Evolutionary conservation across 257 asterid species (phyloP).

Genomic region (Phtheirospermum japonicum): DNA sequence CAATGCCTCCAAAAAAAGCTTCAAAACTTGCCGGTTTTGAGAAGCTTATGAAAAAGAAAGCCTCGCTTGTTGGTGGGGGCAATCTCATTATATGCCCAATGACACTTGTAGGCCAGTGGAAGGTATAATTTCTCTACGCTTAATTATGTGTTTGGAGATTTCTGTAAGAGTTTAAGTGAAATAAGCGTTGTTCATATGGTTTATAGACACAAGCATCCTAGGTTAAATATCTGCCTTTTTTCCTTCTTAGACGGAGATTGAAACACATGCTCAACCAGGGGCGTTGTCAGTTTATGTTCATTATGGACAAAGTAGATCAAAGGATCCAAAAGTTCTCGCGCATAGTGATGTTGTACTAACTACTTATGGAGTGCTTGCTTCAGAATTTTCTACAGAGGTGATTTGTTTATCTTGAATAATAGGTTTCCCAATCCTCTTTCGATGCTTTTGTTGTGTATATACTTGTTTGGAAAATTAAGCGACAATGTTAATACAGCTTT

Average conservation of each 20-base stretch:
- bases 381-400: conserved; percentile 89
- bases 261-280: conserved; percentile 82
- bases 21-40: conserved; percentile 57
- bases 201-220: conserved; percentile 3
- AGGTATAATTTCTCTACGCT: conserved; percentile 48
- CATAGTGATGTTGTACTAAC: conserved; percentile 85
- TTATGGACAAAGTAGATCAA: conserved; percentile 89
- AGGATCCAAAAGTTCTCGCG: conserved; percentile 70
- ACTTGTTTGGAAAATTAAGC: neutral
- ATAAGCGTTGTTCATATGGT: conserved; percentile 12
- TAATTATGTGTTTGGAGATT: conserved; percentile 18
- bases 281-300: conserved; percentile 73
- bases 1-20: conserved; percentile 47
- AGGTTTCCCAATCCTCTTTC: conserved; percentile 12
- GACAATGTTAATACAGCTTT: conserved; percentile 6
- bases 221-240: conserved; percentile 30
- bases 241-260: conserved; percentile 72
- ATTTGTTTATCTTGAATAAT: conserved; percentile 25
- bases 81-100: conserved; percentile 90
- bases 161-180: conserved; percentile 25
- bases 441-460: conserved; percentile 9
- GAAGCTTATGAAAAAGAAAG: conserved; percentile 58
- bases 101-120: conserved; percentile 98
- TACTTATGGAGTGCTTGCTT: conserved; percentile 90
- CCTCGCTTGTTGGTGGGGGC: conserved; percentile 63